These are phyloP conservation scores for Penicillium sp. DNA, from an alignment of 2,329 filamentous ascomycete genomes.

Conservation along the genomic window DNA sequence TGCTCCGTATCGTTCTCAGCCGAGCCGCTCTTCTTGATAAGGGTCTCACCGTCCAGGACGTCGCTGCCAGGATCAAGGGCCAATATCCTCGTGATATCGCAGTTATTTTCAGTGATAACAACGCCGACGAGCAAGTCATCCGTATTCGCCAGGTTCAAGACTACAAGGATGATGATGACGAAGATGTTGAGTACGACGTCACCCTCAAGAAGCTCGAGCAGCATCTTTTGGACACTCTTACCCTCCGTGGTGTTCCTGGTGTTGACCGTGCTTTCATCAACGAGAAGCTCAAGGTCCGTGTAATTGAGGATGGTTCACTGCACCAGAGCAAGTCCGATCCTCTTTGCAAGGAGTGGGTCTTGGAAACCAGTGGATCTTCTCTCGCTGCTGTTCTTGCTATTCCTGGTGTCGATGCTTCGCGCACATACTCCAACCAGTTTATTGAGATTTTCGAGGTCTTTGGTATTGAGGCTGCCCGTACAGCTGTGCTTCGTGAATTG, in stretches of 20 bases:
- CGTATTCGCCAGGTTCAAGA: constrained; percentile 78
- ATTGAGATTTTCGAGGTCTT: constrained; percentile 93
- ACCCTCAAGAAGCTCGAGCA: constrained; percentile 90
- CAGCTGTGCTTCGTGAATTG: constrained; percentile 82
- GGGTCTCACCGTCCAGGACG: constrained; percentile 83
- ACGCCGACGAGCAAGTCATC: constrained; percentile 91
- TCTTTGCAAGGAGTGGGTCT: constrained; percentile 85
- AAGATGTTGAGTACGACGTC: constrained; percentile 78
- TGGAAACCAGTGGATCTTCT: constrained; percentile 90
- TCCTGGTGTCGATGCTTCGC: constrained; percentile 79
- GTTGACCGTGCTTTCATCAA: constrained; percentile 93
- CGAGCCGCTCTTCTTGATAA: constrained; percentile 93
- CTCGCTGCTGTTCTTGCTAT: constrained; percentile 81
- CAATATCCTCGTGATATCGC: constrained; percentile 76
- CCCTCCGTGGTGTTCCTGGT: constrained; percentile 83
- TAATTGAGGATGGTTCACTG: constrained; percentile 68
- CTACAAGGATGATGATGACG: constrained; percentile 69
- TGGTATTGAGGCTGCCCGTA: constrained; percentile 90
- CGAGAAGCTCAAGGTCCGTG: constrained; percentile 68
- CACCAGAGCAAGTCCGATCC: constrained; percentile 70
- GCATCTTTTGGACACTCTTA: constrained; percentile 86
- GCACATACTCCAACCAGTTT: constrained; percentile 93
- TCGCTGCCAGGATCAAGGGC: constrained; percentile 84
- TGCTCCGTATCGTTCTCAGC: constrained; percentile 88
- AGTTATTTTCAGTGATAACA: constrained; percentile 97